Conservation (phyloP, 2,329 filamentous ascomycete species). For the Ceratocystis papillata region DNA sequence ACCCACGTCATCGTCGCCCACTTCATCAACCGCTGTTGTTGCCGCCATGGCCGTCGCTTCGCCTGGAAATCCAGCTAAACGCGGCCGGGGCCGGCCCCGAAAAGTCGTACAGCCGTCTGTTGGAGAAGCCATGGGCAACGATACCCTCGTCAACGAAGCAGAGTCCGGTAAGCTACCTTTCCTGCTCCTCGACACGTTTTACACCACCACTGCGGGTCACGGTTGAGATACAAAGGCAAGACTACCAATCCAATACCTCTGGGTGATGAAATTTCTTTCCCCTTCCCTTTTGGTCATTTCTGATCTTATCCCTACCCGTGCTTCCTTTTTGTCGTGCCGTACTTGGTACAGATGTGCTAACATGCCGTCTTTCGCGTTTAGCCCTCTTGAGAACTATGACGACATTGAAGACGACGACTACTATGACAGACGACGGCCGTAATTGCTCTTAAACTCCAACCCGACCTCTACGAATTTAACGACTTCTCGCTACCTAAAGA, state of each 20-base stretch:
- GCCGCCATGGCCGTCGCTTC: neutral
- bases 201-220: neutral
- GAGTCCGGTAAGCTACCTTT: slow-evolving; percentile 13
- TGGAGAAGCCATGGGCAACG: slow-evolving; percentile 24
- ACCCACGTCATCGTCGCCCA: neutral
- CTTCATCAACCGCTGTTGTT: slow-evolving; percentile 6
- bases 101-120: slow-evolving; percentile 26
- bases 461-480: slow-evolving; percentile 9
- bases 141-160: slow-evolving; percentile 9
- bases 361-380: neutral
- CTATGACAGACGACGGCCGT: neutral
- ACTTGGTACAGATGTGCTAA: neutral
- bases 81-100: slow-evolving; percentile 25
- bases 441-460: neutral
- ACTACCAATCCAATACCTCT: neutral
- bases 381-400: neutral
- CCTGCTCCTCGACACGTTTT: slow-evolving; percentile 11
- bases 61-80: slow-evolving; percentile 23
- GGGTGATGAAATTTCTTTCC: neutral
- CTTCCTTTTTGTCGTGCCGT: neutral
- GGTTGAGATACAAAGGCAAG: slow-evolving; percentile 11
- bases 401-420: neutral
- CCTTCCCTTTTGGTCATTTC: neutral
- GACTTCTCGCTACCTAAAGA: slow-evolving; percentile 8
- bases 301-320: neutral